Conservation (phyloP, 1,284 basidiomycete species). For the Xerocomus minutiporus region DNA sequence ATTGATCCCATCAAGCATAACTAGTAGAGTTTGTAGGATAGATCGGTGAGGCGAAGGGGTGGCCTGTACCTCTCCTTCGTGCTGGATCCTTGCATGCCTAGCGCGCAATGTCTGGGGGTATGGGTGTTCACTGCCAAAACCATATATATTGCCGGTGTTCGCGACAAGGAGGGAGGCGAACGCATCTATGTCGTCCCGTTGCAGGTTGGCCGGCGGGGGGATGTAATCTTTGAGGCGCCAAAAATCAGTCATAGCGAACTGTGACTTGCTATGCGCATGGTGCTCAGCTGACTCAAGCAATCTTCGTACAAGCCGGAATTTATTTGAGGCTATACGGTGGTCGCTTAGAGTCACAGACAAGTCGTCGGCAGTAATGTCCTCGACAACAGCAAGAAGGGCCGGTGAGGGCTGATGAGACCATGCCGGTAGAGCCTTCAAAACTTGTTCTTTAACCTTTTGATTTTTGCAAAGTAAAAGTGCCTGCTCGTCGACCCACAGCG, state of each 20-base stretch:
- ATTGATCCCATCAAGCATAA: constrained; percentile 53
- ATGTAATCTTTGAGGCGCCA: constrained; percentile 80
- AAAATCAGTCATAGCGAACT: constrained; percentile 62
- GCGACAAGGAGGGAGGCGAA: constrained; percentile 71
- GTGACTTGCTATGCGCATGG: constrained; percentile 36
- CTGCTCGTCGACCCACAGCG: constrained; percentile 62
- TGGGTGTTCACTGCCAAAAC: constrained; percentile 51
- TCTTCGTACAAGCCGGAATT: constrained; percentile 69
- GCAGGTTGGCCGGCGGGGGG: constrained; percentile 46
- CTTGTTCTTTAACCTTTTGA: constrained; percentile 39
- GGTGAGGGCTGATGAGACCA: constrained; percentile 64
- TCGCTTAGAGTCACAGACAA: constrained; percentile 55
- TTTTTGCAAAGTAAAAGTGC: constrained; percentile 40
- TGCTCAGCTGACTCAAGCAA: constrained; percentile 45
- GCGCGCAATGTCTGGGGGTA: constrained; percentile 37
- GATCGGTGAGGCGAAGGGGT: constrained; percentile 40
- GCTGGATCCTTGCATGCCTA: constrained; percentile 36
- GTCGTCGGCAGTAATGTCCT: constrained; percentile 42
- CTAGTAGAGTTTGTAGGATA: constrained; percentile 51
- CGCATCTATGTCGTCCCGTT: constrained; percentile 63
- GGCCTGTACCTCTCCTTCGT: constrained; percentile 17
- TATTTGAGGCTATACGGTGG: constrained; percentile 56
- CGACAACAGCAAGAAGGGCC: constrained; percentile 41
- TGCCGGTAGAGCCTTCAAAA: constrained; percentile 57
- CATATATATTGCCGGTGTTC: constrained; percentile 54